Percentiles rank a stretch among this genome's conserved stretches.
These are phyloP conservation scores for Nidularia pulvinata DNA, from an alignment of 768 basidiomycete genomes.

Conservation along the genomic window DNA sequence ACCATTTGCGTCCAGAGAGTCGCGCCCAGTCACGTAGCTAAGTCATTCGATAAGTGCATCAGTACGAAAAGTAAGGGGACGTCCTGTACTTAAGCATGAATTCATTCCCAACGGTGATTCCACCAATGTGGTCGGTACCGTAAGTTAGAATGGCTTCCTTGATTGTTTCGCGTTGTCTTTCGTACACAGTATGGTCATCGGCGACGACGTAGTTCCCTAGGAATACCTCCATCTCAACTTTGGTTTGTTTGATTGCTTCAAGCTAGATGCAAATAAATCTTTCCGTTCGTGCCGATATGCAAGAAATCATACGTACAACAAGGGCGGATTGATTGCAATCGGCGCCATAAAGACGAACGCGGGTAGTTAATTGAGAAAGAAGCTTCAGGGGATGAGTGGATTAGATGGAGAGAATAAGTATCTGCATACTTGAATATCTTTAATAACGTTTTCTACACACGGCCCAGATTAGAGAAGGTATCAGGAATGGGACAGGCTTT, in stretches of 20 bases:
- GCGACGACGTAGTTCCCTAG: conserved; percentile 66
- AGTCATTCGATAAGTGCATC: not conserved
- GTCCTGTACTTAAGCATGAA: conserved; percentile 73
- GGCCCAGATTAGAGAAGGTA: conserved; percentile 1
- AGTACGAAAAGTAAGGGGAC: not conserved
- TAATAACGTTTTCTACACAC: conserved; percentile 52
- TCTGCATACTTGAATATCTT: conserved; percentile 63
- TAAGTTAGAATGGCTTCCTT: conserved; percentile 72
- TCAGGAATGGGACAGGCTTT: not conserved
- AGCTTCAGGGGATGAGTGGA: conserved; percentile 39
- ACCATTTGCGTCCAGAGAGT: conserved; percentile 55
- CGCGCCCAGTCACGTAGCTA: conserved; percentile 58
- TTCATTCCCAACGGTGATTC: conserved; percentile 92
- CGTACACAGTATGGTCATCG: conserved; percentile 64
- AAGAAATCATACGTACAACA: conserved; percentile 43
- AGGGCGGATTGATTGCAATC: conserved; percentile 85
- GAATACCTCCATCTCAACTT: conserved; percentile 84
- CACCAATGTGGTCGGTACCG: conserved; percentile 73
- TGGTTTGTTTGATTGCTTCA: conserved; percentile 87
- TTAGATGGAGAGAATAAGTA: not conserved
- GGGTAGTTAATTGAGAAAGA: conserved; percentile 82
- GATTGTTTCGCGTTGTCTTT: conserved; percentile 66
- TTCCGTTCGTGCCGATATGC: not conserved
- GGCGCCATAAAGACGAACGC: conserved; percentile 81
- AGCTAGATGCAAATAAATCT: conserved; percentile 38